phyloP scores from a whole-genome alignment of 2,329 filamentous ascomycete species.

The Ampelomyces quisqualis region DNA sequence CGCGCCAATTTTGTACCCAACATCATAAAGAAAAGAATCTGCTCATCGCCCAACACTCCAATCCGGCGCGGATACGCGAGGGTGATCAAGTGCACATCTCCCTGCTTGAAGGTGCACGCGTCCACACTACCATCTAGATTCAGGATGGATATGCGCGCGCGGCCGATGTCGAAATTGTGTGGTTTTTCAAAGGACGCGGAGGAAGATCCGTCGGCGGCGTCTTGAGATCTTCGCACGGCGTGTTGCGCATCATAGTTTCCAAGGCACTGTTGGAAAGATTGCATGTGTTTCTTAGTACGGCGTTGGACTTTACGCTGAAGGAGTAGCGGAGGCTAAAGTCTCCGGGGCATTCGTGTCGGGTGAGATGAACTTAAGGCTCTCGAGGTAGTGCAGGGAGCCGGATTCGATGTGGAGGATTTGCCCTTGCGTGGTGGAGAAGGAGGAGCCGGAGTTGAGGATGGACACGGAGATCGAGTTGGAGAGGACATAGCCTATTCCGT shows the following conservation, averaged over 20 bases:
- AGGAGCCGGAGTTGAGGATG: neutral
- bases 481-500: neutral
- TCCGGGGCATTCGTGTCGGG: neutral
- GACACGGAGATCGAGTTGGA: neutral
- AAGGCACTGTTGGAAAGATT: neutral
- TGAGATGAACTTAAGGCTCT: neutral
- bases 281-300: neutral
- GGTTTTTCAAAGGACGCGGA: neutral
- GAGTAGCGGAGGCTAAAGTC: neutral
- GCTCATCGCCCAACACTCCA: neutral
- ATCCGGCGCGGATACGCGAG: neutral
- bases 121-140: neutral
- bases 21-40: neutral
- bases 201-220: neutral
- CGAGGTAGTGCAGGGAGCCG: neutral
- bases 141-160: neutral
- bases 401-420: neutral
- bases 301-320: neutral
- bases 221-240: neutral
- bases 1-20: neutral
- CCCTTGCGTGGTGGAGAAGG: neutral
- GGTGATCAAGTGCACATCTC: neutral
- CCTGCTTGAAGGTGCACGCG: neutral
- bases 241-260: neutral
- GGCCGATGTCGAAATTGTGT: neutral